Evolutionary conservation across 257 asterid genomes (phyloP).

Genomic region (Solanum etuberosum): DNA sequence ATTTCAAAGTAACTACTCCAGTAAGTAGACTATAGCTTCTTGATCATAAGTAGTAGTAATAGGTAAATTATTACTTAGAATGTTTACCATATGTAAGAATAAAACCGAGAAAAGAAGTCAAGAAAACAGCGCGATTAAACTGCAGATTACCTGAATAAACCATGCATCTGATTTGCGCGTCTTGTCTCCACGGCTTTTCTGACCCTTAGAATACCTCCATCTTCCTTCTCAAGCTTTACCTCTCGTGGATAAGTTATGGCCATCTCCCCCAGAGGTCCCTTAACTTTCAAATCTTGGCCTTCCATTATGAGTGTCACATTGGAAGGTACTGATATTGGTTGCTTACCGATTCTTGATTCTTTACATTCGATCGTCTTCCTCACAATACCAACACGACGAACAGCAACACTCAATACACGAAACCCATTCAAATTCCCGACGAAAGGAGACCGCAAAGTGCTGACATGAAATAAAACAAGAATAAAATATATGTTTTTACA

Average conservation of each 20-base stretch:
- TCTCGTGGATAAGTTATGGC: constrained; percentile 84
- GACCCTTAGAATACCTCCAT: constrained; percentile 60
- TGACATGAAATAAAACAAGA: constrained; percentile 3
- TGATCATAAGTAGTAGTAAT: background rate
- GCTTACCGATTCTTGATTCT: constrained; percentile 97
- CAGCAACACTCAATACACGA: constrained; percentile 20
- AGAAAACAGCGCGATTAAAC: background rate
- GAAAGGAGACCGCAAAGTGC: constrained; percentile 43
- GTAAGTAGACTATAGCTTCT: background rate
- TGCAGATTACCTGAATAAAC: constrained; percentile 62
- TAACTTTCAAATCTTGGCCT: constrained; percentile 74
- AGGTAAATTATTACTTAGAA: background rate
- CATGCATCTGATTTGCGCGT: constrained; percentile 97
- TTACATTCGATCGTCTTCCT: constrained; percentile 64
- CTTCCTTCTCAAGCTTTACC: constrained; percentile 53
- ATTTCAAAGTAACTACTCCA: background rate
- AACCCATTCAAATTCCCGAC: constrained; percentile 39
- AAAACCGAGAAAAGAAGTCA: background rate
- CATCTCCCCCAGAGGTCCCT: constrained; percentile 92
- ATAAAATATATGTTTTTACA: background rate
- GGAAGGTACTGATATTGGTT: constrained; percentile 74
- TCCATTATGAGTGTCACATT: constrained; percentile 56
- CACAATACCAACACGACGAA: constrained; percentile 20
- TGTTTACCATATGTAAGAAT: background rate
- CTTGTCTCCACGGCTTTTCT: constrained; percentile 65